Conservation (phyloP, 805 yeast species). For the Metschnikowia lachancei region DNA sequence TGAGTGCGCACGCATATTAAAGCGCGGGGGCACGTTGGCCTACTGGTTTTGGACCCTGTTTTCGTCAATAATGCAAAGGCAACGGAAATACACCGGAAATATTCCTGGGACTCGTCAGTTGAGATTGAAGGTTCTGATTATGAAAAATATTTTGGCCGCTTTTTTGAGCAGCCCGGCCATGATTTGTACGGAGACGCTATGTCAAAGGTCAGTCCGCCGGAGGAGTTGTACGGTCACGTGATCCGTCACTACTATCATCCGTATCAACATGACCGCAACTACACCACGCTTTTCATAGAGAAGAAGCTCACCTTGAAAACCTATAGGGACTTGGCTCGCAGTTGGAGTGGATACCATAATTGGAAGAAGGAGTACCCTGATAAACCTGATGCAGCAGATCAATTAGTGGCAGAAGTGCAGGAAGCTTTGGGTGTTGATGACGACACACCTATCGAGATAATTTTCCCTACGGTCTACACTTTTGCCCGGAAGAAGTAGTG, state of each 20-base stretch:
- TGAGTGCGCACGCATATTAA: slow-evolving; percentile 49
- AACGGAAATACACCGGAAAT: slow-evolving; percentile 51
- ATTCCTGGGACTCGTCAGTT: slow-evolving; percentile 40
- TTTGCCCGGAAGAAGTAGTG: slow-evolving; percentile 36
- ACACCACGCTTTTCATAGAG: slow-evolving; percentile 25
- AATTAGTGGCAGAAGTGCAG: slow-evolving; percentile 44
- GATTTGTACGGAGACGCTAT: slow-evolving; percentile 34
- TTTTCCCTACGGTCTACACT: slow-evolving; percentile 56
- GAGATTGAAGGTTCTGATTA: slow-evolving; percentile 19
- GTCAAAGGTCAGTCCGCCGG: slow-evolving; percentile 38
- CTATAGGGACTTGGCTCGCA: slow-evolving; percentile 29
- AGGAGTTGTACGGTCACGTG: slow-evolving; percentile 24
- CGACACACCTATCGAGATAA: slow-evolving; percentile 41
- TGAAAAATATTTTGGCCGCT: slow-evolving; percentile 49
- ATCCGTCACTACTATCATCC: slow-evolving; percentile 28
- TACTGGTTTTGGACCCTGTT: slow-evolving; percentile 74
- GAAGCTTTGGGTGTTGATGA: slow-evolving; percentile 45
- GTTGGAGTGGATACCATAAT: slow-evolving; percentile 41
- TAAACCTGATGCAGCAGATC: slow-evolving; percentile 48
- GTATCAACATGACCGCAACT: slow-evolving; percentile 19
- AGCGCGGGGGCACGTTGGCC: slow-evolving; percentile 65
- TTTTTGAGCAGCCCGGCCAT: slow-evolving; percentile 49
- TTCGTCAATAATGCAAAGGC: slow-evolving; percentile 53
- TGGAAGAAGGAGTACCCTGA: slow-evolving; percentile 35
- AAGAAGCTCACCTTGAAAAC: slow-evolving; percentile 20